Evolutionary conservation across 2,329 filamentous ascomycete species (phyloP).

Genomic region (Coniochaeta sp.): DNA sequence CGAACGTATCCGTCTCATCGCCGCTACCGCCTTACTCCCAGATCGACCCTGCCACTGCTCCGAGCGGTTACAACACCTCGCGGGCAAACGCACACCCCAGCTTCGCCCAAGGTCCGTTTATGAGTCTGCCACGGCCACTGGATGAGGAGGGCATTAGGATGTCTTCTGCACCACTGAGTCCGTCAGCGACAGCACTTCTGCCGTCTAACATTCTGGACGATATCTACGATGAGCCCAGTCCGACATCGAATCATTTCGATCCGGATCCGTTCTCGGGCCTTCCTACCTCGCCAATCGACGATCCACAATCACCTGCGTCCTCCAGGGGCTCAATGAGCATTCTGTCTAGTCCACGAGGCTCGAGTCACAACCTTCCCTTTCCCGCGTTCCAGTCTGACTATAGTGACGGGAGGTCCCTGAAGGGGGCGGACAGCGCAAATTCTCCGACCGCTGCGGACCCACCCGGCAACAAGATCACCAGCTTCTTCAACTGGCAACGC

Average conservation of each 20-base stretch:
- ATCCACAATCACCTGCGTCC: constrained; percentile 54
- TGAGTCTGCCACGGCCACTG: constrained; percentile 38
- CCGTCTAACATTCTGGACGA: constrained; percentile 64
- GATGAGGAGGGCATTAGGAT: constrained; percentile 57
- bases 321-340: constrained; percentile 50
- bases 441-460: constrained; percentile 29
- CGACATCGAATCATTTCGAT: constrained; percentile 19
- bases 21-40: constrained; percentile 29
- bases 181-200: constrained; percentile 66
- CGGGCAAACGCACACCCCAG: constrained; percentile 33
- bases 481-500: constrained; percentile 53
- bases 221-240: constrained; percentile 51
- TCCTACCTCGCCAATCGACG: constrained; percentile 29
- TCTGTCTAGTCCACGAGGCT: constrained; percentile 56
- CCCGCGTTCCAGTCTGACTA: constrained; percentile 37
- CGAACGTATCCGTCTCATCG: constrained; percentile 32
- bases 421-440: constrained; percentile 25
- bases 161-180: constrained; percentile 65
- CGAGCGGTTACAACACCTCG: constrained; percentile 44
- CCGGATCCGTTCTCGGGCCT: constrained; percentile 26
- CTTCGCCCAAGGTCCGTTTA: constrained; percentile 47
- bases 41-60: constrained; percentile 22
- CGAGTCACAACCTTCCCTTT: constrained; percentile 51
- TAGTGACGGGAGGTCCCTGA: constrained; percentile 36
- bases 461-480: constrained; percentile 34